A percentile compares a stretch with the other conserved stretches of the same genome.
These are phyloP conservation scores for Phaffia tasmanica DNA, from an alignment of 768 basidiomycete genomes.

Conservation along the genomic window DNA sequence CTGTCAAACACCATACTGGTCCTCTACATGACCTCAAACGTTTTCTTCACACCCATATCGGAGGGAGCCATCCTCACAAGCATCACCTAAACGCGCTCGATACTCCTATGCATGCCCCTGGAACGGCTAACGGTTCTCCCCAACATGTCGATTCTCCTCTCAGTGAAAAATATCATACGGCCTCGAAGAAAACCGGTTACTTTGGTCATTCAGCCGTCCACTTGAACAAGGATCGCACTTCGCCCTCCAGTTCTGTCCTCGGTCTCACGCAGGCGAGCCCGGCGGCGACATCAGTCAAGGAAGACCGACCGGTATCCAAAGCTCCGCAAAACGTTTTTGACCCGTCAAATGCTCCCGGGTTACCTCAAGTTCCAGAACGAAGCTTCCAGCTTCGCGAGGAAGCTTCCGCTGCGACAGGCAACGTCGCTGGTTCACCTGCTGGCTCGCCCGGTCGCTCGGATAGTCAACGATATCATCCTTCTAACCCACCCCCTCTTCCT, in stretches of 20 bases:
- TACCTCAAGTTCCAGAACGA: slow-evolving; percentile 3
- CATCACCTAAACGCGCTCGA: slow-evolving; percentile 25
- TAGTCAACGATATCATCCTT: not conserved
- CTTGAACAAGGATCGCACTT: not conserved
- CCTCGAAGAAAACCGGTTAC: too few relatives aligned
- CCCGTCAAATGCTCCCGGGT: slow-evolving; percentile 3
- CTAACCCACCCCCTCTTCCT: not conserved
- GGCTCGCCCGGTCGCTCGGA: not conserved
- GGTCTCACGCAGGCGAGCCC: slow-evolving; percentile 24
- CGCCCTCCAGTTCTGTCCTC: slow-evolving; percentile 25
- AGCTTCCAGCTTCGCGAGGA: not conserved
- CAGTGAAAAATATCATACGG: too few relatives aligned
- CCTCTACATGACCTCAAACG: slow-evolving; percentile 87
- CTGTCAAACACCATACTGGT: slow-evolving; percentile 45
- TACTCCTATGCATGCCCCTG: not conserved
- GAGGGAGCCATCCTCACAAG: slow-evolving; percentile 33
- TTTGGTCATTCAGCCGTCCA: too few relatives aligned
- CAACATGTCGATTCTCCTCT: too few relatives aligned
- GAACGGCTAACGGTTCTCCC: slow-evolving; percentile 10
- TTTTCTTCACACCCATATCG: slow-evolving; percentile 85
- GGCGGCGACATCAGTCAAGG: slow-evolving; percentile 13
- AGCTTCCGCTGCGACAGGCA: slow-evolving; percentile 11
- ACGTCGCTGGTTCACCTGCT: not conserved
- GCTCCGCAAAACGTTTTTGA: slow-evolving; percentile 7
- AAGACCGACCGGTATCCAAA: not conserved